These are phyloP conservation scores for Corylus heterophylla DNA, from an alignment of 306 rosid species.

Conservation along the genomic window DNA sequence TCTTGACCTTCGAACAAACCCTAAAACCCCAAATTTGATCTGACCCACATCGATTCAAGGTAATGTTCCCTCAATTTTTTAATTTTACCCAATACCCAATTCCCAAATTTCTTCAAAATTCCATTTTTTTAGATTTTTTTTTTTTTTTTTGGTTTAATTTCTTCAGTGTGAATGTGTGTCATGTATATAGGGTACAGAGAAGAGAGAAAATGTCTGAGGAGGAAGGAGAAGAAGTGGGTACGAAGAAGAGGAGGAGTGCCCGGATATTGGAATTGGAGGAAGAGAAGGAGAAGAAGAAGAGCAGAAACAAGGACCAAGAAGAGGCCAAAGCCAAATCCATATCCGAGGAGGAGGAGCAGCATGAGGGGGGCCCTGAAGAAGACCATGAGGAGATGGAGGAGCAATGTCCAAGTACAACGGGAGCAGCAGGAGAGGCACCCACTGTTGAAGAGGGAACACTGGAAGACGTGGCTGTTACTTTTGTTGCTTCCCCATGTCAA, in stretches of 20 bases:
- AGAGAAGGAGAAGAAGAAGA: conserved; percentile 11
- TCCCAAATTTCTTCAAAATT: not conserved
- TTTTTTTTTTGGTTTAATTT: no score
- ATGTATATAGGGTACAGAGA: not conserved
- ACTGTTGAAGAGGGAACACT: not conserved
- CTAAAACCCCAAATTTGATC: not conserved
- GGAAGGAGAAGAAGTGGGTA: conserved; percentile 7
- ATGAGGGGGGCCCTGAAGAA: not conserved
- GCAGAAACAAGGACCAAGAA: not conserved
- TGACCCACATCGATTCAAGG: not conserved
- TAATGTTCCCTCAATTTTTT: not conserved
- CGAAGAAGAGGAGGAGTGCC: conserved; percentile 15
- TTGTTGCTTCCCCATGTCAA: conserved; percentile 4
- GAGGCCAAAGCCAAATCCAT: not conserved
- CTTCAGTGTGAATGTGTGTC: not conserved
- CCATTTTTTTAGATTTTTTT: not conserved
- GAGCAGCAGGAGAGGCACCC: not conserved
- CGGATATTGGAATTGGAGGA: conserved; percentile 10
- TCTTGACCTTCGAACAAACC: not conserved
- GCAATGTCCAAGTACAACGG: not conserved
- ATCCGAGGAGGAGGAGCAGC: not conserved
- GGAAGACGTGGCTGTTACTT: conserved; percentile 1
- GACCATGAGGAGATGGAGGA: conserved; percentile 1
- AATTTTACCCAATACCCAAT: not conserved
- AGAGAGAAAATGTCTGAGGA: not conserved